Evolutionary conservation across 768 basidiomycete genomes (phyloP).

Genomic region (Kwoniella europaea): DNA sequence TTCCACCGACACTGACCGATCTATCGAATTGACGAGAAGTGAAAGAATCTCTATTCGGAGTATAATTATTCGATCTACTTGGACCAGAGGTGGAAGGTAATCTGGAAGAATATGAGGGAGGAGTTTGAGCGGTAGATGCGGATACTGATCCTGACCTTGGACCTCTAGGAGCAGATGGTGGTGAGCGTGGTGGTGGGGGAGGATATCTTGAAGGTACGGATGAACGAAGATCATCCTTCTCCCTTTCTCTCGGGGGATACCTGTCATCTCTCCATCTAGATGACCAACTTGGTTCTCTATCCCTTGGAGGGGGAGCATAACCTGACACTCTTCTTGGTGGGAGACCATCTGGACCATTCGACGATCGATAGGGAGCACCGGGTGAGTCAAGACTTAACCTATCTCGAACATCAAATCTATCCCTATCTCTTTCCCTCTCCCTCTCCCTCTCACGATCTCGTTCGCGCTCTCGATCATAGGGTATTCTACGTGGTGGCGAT

Average conservation of each 20-base stretch:
- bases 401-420: slow-evolving; percentile 21
- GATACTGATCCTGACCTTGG: neutral
- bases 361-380: neutral
- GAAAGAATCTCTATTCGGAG: slow-evolving; percentile 1
- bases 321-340: slow-evolving; percentile 1
- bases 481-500: slow-evolving; percentile 30
- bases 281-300: neutral
- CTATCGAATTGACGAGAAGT: slow-evolving; percentile 20
- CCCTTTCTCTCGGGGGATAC: neutral
- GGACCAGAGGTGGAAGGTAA: slow-evolving; percentile 8
- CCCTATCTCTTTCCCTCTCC: slow-evolving; percentile 1
- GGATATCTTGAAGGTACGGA: slow-evolving; percentile 1
- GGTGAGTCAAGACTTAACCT: slow-evolving; percentile 21
- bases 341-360: slow-evolving; percentile 14
- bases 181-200: slow-evolving; percentile 19
- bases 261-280: neutral
- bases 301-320: neutral
- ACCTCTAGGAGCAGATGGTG: slow-evolving; percentile 13
- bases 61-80: neutral
- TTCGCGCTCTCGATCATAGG: slow-evolving; percentile 14
- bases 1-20: slow-evolving; percentile 12
- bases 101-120: slow-evolving; percentile 16
- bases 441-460: slow-evolving; percentile 17
- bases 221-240: neutral
- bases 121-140: slow-evolving; percentile 14